Percentiles rank a stretch among this genome's conserved stretches.
Conservation (phyloP, 768 basidiomycete species). For the Mycena galopus region DNA sequence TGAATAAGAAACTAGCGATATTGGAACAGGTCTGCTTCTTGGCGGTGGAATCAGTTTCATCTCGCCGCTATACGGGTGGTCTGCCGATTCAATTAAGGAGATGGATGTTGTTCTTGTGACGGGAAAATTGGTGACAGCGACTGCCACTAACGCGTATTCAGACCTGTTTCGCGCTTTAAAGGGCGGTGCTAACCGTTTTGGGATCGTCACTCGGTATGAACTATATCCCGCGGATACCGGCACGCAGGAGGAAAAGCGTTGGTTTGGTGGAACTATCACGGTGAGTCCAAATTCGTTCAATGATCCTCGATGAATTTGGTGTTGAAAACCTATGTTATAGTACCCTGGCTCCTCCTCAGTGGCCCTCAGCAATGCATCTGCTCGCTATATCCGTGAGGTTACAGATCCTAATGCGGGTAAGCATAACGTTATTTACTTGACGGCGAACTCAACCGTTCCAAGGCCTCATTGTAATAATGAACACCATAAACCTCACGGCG, state of each 20-base stretch:
- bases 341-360: conserved; percentile 46
- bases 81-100: conserved; percentile 52
- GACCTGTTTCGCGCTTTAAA: conserved; percentile 60
- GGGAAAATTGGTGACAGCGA: conserved; percentile 56
- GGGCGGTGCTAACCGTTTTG: conserved; percentile 59
- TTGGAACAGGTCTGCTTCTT: conserved; percentile 58
- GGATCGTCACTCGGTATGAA: conserved; percentile 58
- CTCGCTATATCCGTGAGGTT: conserved; percentile 47
- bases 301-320: background rate
- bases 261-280: conserved; percentile 54
- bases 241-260: conserved; percentile 50
- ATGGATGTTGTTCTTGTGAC: conserved; percentile 58
- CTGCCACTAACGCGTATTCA: conserved; percentile 51
- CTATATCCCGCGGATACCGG: conserved; percentile 55
- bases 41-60: conserved; percentile 58
- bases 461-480: conserved; percentile 41
- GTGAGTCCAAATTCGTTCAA: conserved; percentile 42
- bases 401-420: conserved; percentile 55
- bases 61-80: conserved; percentile 52
- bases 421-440: too few relatives aligned
- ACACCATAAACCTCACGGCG: conserved; percentile 39
- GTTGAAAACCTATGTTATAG: background rate
- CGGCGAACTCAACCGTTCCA: too few relatives aligned
- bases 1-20: conserved; percentile 43
- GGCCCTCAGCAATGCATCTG: conserved; percentile 49